phyloP scores from a whole-genome alignment of 129 eudicot genomes.

The Helichrysum umbraculigerum region DNA sequence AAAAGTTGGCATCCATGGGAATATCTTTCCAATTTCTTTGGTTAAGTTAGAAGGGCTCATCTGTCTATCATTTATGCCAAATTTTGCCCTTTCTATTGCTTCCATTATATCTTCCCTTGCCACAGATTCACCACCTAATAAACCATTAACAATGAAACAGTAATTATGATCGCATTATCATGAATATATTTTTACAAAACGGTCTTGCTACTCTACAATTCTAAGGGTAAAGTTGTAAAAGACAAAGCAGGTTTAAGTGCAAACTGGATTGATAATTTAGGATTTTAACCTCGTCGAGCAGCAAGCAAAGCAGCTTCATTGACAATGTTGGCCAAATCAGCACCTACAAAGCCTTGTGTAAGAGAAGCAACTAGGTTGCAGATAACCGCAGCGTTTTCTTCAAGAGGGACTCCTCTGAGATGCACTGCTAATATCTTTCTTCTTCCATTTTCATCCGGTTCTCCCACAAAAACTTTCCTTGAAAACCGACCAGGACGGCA shows the following conservation, averaged over 20 bases:
- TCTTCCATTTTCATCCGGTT: conserved; percentile 95
- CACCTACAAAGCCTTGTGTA: conserved; percentile 96
- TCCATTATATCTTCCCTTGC: conserved; percentile 97
- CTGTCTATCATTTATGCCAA: conserved; percentile 84
- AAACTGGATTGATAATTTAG: background rate
- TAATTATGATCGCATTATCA: conserved; percentile 16
- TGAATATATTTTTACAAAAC: no score
- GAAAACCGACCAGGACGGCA: conserved; percentile 98
- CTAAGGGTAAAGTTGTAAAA: background rate
- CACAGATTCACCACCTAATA: conserved; percentile 77
- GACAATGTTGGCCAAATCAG: conserved; percentile 93
- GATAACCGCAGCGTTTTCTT: conserved; percentile 63
- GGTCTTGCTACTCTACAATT: no score
- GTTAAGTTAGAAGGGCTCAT: conserved; percentile 44
- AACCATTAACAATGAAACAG: conserved; percentile 10
- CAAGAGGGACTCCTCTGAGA: conserved; percentile 85
- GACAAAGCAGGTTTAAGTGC: background rate
- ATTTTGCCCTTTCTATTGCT: conserved; percentile 97
- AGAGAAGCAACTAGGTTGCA: conserved; percentile 86
- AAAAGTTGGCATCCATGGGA: conserved; percentile 94
- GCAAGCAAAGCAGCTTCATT: conserved; percentile 96
- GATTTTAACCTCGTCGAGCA: conserved; percentile 77
- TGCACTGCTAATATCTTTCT: conserved; percentile 76
- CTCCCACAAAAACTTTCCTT: conserved; percentile 89
- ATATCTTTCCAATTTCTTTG: conserved; percentile 78